phyloP scores from a whole-genome alignment of 2,329 filamentous ascomycete species.

The Monosporascus sp. region DNA sequence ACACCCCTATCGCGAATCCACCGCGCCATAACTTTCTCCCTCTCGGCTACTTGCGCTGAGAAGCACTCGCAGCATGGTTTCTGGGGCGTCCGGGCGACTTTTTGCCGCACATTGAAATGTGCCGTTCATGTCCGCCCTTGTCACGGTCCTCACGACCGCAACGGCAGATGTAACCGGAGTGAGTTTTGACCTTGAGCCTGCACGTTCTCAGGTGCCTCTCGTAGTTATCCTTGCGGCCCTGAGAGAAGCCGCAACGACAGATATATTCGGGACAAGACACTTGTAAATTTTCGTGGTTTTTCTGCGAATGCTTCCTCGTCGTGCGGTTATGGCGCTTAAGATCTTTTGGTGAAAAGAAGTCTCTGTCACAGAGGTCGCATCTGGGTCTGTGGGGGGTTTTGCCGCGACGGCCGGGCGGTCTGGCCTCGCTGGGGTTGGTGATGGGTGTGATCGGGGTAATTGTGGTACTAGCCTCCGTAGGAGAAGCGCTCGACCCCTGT shows the following conservation, averaged over 20 bases:
- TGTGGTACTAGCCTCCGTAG: not conserved
- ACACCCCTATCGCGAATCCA: not conserved
- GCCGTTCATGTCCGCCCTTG: not conserved
- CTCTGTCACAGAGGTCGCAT: not conserved
- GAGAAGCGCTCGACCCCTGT: not conserved
- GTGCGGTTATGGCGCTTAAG: not conserved
- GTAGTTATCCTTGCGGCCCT: not conserved
- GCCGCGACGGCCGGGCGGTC: not conserved
- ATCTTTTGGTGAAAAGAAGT: not conserved
- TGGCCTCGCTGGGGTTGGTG: not conserved
- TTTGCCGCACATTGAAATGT: not conserved
- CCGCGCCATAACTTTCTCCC: not conserved
- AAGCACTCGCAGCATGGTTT: not conserved
- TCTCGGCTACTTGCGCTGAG: not conserved
- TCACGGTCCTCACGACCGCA: not conserved
- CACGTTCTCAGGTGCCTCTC: not conserved
- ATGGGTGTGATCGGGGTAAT: not conserved
- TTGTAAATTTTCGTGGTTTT: not conserved
- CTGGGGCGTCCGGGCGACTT: not conserved
- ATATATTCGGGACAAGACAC: not conserved
- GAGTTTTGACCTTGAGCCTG: not conserved
- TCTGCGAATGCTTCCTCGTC: not conserved
- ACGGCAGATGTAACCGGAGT: not conserved
- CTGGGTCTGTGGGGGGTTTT: not conserved
- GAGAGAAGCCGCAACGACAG: not conserved